Percentiles rank a stretch among this genome's conserved stretches.
phyloP scores from a whole-genome alignment of 257 asterid genomes.

The Nicotiana obtusifolia region DNA sequence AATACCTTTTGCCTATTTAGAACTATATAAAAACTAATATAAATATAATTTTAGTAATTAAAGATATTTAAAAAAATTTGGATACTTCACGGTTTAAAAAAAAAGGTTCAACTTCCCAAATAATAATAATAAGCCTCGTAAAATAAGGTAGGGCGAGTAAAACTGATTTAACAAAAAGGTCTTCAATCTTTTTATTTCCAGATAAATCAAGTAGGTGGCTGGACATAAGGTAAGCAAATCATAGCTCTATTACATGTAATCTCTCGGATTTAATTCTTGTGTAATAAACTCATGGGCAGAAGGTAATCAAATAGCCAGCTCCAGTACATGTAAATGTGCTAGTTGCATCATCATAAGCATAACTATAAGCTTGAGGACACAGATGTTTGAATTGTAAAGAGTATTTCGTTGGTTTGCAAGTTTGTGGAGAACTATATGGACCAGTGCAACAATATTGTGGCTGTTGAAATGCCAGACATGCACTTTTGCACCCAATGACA shows the following conservation, averaged over 20 bases:
- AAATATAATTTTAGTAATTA: no score
- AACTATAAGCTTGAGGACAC: constrained; percentile 56
- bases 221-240: background rate
- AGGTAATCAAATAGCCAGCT: constrained; percentile 27
- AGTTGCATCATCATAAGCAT: constrained; percentile 44
- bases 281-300: constrained; percentile 31
- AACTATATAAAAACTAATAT: no score
- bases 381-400: constrained; percentile 28
- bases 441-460: constrained; percentile 53
- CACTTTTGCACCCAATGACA: constrained; percentile 45
- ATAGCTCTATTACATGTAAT: background rate
- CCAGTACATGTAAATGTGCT: constrained; percentile 49
- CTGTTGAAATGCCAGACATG: constrained; percentile 30
- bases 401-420: constrained; percentile 34
- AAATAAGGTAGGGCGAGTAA: background rate
- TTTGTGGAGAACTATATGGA: constrained; percentile 18
- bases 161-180: background rate
- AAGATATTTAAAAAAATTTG: no score
- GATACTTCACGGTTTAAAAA: background rate
- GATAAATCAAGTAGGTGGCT: background rate
- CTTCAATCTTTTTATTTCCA: background rate
- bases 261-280: background rate
- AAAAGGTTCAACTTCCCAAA: background rate
- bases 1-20: background rate
- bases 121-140: background rate